Evolutionary conservation across 139 green algal species (phyloP).

Genomic region (Pseudopediastrum boryanum): DNA sequence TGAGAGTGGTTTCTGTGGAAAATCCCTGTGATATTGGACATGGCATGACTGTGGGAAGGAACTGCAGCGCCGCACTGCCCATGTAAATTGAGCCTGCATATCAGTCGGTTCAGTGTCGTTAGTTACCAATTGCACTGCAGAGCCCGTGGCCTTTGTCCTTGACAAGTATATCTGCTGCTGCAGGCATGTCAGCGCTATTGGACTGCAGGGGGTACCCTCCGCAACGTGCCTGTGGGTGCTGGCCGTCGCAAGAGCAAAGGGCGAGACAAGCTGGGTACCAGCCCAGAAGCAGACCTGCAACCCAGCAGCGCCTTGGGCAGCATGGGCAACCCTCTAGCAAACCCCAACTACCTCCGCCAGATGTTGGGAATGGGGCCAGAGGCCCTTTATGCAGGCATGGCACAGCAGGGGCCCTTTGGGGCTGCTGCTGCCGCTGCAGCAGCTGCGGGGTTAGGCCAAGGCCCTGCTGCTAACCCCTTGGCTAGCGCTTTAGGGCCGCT

Average conservation of each 20-base stretch:
- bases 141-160: neutral
- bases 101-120: neutral
- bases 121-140: neutral
- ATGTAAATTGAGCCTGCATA: neutral
- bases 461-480: no score
- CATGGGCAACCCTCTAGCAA: no score
- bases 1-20: no score
- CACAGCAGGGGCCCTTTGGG: no score
- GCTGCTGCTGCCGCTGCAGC: no score
- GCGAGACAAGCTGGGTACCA: neutral
- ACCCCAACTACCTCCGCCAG: no score
- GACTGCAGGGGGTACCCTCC: conserved; percentile 89
- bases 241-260: conserved; percentile 80
- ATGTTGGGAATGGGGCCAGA: no score
- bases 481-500: no score
- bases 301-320: neutral
- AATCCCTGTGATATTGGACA: neutral
- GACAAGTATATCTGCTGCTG: neutral
- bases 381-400: no score
- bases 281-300: no score
- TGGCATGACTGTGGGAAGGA: neutral
- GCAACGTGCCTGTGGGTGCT: conserved; percentile 87
- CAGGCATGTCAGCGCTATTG: conserved; percentile 91
- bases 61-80: neutral
- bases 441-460: no score